A percentile compares a stretch with the other conserved stretches of the same genome.
Evolutionary conservation across 2,329 filamentous ascomycete species (phyloP).

Genomic region (Aspergillus luchuensis): DNA sequence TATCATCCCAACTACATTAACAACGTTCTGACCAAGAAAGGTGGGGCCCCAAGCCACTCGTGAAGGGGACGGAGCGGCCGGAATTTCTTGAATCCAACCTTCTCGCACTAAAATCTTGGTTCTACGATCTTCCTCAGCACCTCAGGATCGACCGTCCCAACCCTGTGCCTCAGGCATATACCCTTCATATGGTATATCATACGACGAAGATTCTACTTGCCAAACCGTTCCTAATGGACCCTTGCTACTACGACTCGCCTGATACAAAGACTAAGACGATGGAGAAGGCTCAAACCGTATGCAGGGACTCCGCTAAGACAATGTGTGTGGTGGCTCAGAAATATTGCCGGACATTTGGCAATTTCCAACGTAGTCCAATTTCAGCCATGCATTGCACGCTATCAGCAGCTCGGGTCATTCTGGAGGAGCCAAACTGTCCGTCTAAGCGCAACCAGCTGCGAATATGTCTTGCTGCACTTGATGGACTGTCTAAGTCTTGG

Average conservation of each 20-base stretch:
- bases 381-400: conserved; percentile 39
- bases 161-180: conserved; percentile 35
- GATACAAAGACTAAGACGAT: background rate
- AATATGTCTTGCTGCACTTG: conserved; percentile 10
- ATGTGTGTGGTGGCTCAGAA: conserved; percentile 32
- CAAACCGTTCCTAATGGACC: conserved; percentile 28
- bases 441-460: background rate
- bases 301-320: conserved; percentile 26
- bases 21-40: background rate
- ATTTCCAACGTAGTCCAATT: conserved; percentile 37
- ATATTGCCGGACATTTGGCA: conserved; percentile 36
- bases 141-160: conserved; percentile 32
- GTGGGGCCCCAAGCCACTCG: background rate
- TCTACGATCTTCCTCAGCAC: conserved; percentile 37
- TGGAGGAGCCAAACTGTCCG: background rate
- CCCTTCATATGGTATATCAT: conserved; percentile 39
- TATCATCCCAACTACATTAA: background rate
- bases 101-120: conserved; percentile 38
- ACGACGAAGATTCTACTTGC: conserved; percentile 37
- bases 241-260: background rate
- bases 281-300: conserved; percentile 13
- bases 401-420: conserved; percentile 30
- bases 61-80: background rate
- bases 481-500: conserved; percentile 8
- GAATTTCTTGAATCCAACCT: conserved; percentile 34